Percentiles rank a stretch among this genome's conserved stretches.
These are phyloP conservation scores for Discostella stelligeroides DNA, from an alignment of 108 stramenopile species.

Conservation along the genomic window DNA sequence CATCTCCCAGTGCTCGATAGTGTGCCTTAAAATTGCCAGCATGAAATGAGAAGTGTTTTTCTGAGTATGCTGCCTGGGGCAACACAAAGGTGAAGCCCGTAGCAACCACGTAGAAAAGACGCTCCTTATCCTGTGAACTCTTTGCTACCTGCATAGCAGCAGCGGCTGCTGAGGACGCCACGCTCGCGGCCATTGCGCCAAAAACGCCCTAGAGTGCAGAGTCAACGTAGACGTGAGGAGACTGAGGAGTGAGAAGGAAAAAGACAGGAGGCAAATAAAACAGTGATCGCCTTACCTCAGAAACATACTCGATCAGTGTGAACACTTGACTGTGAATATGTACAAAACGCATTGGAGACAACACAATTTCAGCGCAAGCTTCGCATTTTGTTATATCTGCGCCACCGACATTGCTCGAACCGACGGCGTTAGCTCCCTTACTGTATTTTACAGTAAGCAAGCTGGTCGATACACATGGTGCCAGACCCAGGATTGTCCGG, in stretches of 20 bases:
- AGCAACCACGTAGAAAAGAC: constrained; percentile 66
- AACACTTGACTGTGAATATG: constrained; percentile 81
- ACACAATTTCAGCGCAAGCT: constrained; percentile 62
- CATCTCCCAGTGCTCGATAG: constrained; percentile 56
- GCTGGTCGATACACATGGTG: constrained; percentile 61
- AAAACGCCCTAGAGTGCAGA: constrained; percentile 57
- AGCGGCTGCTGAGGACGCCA: constrained; percentile 71
- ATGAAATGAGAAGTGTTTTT: constrained; percentile 55
- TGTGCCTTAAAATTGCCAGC: constrained; percentile 61
- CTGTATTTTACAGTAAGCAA: constrained; percentile 71
- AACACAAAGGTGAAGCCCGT: constrained; percentile 76
- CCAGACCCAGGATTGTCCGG: constrained; percentile 75
- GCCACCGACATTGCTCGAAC: constrained; percentile 29
- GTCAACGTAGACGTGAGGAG: not conserved
- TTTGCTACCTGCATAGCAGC: constrained; percentile 77
- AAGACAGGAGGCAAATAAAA: no score
- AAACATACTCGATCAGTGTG: constrained; percentile 80
- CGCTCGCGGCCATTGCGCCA: constrained; percentile 70
- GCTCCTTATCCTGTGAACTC: constrained; percentile 50
- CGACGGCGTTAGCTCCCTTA: constrained; percentile 57
- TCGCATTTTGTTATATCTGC: constrained; percentile 48
- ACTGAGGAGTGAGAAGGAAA: not conserved
- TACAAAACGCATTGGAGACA: constrained; percentile 82
- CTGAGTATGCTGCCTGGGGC: constrained; percentile 67
- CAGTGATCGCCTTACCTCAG: constrained; percentile 37